A percentile compares a stretch with the other conserved stretches of the same genome.
Conservation (phyloP, 2,329 filamentous ascomycete genomes). For the Nannizzia gypsea region DNA sequence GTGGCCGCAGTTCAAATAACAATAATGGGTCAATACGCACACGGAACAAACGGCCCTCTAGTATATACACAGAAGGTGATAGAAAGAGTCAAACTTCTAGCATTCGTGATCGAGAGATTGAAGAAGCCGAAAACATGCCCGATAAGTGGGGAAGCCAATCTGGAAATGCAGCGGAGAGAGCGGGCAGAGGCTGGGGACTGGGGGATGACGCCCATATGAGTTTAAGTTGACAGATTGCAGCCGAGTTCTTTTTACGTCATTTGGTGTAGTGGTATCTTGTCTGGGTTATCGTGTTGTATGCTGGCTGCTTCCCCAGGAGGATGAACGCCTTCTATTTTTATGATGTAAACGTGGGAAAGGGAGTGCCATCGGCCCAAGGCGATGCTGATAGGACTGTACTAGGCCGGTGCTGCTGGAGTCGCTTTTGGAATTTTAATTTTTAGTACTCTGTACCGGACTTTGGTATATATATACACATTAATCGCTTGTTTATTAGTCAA, state of each 20-base stretch:
- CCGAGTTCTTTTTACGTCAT: background rate
- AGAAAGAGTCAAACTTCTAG: slow-evolving; percentile 17
- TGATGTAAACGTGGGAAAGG: background rate
- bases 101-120: slow-evolving; percentile 28
- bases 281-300: background rate
- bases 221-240: slow-evolving; percentile 47
- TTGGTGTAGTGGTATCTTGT: background rate
- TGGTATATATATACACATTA: background rate
- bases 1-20: slow-evolving; percentile 4
- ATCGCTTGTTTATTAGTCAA: background rate
- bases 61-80: slow-evolving; percentile 15
- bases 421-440: too few relatives aligned
- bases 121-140: slow-evolving; percentile 37
- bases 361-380: background rate
- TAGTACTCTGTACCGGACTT: background rate
- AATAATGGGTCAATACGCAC: slow-evolving; percentile 15
- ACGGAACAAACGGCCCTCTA: slow-evolving; percentile 19
- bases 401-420: background rate
- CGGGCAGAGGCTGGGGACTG: slow-evolving; percentile 55
- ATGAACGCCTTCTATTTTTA: background rate
- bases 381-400: background rate
- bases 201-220: slow-evolving; percentile 78
- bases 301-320: background rate
- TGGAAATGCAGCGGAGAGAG: slow-evolving; percentile 40
- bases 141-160: slow-evolving; percentile 45